phyloP scores from a whole-genome alignment of 2,329 filamentous ascomycete genomes.

The Penicillium hesseltinei region DNA sequence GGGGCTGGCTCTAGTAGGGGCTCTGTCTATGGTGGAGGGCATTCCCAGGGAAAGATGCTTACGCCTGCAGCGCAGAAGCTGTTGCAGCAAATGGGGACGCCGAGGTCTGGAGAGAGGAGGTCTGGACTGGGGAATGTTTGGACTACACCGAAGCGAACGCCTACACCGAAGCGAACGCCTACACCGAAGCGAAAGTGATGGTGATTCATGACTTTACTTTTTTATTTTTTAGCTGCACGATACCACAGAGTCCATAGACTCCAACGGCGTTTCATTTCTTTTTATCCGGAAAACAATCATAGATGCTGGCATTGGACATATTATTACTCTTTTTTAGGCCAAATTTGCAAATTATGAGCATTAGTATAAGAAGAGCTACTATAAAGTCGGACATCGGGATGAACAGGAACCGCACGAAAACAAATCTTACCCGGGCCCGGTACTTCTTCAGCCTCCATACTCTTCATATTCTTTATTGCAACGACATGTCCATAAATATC shows the following conservation, averaged over 20 bases:
- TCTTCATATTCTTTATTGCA: background rate
- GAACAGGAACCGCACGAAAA: conserved; percentile 20
- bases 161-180: conserved; percentile 14
- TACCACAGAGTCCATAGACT: conserved; percentile 11
- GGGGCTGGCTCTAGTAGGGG: conserved; percentile 9
- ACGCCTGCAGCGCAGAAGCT: conserved; percentile 47
- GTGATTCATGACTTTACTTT: background rate
- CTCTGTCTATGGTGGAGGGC: conserved; percentile 13
- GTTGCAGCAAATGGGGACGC: conserved; percentile 35
- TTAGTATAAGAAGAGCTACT: background rate
- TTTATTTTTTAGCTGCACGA: conserved; percentile 14
- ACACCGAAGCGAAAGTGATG: conserved; percentile 17
- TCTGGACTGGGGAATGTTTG: conserved; percentile 19
- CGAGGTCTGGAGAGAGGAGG: conserved; percentile 19
- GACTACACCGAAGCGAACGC: conserved; percentile 9
- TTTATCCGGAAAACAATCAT: background rate
- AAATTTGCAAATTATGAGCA: background rate
- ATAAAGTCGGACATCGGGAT: conserved; percentile 6
- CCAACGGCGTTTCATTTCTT: background rate
- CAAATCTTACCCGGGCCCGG: conserved; percentile 16
- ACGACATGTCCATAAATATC: background rate
- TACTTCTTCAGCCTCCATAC: background rate
- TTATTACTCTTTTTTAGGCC: background rate
- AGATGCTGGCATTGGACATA: background rate
- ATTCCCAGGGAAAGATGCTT: conserved; percentile 32